phyloP scores from a whole-genome alignment of 192 early-diverging fungal genomes.

The Helicostylum pulchrum region DNA sequence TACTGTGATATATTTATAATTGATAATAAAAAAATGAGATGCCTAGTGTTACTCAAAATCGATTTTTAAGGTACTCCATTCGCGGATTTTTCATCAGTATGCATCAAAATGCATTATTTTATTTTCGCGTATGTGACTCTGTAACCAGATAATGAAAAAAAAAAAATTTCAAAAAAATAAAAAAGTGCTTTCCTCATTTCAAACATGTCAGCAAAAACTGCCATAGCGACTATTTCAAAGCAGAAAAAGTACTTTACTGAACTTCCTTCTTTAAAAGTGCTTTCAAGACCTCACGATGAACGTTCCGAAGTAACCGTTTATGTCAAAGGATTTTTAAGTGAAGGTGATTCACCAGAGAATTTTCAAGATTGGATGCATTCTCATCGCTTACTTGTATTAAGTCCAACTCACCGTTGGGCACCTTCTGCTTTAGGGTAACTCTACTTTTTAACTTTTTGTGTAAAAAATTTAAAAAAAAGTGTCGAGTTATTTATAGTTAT shows the following conservation, averaged over 20 bases:
- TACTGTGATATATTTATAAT: too few species aligned
- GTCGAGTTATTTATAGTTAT: slow-evolving; percentile 9
- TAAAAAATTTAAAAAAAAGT: background rate
- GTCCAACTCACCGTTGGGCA: slow-evolving; percentile 23
- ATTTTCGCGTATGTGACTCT: too few species aligned
- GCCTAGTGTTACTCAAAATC: too few species aligned
- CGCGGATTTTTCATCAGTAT: too few species aligned
- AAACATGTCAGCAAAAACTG: background rate
- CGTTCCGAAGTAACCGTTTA: slow-evolving; percentile 33
- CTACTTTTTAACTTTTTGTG: background rate
- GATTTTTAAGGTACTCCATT: too few species aligned
- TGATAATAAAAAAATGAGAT: too few species aligned
- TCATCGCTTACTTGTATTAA: slow-evolving; percentile 28
- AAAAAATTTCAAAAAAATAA: too few species aligned
- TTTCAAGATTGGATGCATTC: slow-evolving; percentile 40
- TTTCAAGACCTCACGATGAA: slow-evolving; percentile 12
- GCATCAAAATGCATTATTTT: too few species aligned
- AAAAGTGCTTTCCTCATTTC: too few species aligned
- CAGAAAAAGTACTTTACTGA: slow-evolving; percentile 27
- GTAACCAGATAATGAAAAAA: too few species aligned
- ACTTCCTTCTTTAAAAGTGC: slow-evolving; percentile 23
- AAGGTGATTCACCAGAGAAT: slow-evolving; percentile 35
- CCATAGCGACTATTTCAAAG: slow-evolving; percentile 3
- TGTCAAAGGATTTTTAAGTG: slow-evolving; percentile 37
- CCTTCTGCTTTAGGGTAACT: slow-evolving; percentile 29